phyloP scores from a whole-genome alignment of 208 protist species.

The Wallacemonas sp. region DNA sequence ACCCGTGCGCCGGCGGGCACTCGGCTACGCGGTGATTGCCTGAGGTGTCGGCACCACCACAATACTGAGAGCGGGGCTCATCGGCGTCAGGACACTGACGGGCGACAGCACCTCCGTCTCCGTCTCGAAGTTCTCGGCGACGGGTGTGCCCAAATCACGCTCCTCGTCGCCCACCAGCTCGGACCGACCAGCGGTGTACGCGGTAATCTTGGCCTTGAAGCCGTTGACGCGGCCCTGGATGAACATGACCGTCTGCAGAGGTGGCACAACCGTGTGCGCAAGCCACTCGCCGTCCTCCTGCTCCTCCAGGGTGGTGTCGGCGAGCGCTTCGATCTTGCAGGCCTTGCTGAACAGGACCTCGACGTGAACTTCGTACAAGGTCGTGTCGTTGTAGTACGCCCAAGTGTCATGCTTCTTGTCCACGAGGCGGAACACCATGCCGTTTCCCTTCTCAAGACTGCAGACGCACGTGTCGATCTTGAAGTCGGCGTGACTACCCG shows the following conservation, averaged over 20 bases:
- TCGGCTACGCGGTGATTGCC: conserved; percentile 1
- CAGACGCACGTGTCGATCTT: conserved; percentile 70
- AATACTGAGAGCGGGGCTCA: conserved; percentile 2
- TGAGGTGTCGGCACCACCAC: conserved; percentile 6
- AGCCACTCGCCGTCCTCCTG: conserved; percentile 59
- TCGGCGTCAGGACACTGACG: conserved; percentile 1
- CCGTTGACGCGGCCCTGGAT: conserved; percentile 81
- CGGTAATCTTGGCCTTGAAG: conserved; percentile 80
- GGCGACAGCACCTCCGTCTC: conserved; percentile 8
- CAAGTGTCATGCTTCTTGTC: conserved; percentile 78
- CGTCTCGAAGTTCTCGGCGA: conserved; percentile 7
- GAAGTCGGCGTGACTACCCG: conserved; percentile 71
- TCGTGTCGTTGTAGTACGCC: conserved; percentile 92
- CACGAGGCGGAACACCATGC: conserved; percentile 84
- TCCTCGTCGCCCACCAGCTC: background rate
- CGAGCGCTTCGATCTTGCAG: conserved; percentile 78
- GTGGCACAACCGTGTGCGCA: conserved; percentile 69
- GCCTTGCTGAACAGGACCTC: conserved; percentile 72
- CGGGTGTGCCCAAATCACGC: background rate
- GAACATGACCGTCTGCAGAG: conserved; percentile 81
- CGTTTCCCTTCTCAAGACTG: conserved; percentile 78
- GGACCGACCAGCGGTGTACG: conserved; percentile 15
- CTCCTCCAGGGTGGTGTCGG: conserved; percentile 62
- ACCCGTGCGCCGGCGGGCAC: background rate
- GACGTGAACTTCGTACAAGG: conserved; percentile 83